These are phyloP conservation scores for Hemileia vastatrix DNA, from an alignment of 1,284 basidiomycete species.

Conservation along the genomic window DNA sequence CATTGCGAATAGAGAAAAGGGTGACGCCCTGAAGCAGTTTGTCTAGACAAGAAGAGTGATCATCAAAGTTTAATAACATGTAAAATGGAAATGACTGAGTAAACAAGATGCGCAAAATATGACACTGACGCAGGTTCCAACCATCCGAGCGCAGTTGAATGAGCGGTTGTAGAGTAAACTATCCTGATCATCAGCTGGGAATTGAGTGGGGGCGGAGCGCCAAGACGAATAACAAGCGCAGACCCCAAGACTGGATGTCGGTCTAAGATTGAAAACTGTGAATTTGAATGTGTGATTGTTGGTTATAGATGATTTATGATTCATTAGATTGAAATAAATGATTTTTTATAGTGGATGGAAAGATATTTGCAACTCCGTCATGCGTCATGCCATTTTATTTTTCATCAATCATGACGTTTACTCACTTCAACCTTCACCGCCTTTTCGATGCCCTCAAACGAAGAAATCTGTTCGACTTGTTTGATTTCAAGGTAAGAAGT, in stretches of 20 bases:
- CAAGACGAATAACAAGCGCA: constrained; percentile 10
- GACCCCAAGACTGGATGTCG: constrained; percentile 22
- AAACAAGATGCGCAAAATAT: neutral
- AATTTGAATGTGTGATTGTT: neutral
- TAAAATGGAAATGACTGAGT: neutral
- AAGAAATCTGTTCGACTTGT: constrained; percentile 25
- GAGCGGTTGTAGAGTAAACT: constrained; percentile 62
- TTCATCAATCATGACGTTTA: neutral
- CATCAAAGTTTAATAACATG: neutral
- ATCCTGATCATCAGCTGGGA: constrained; percentile 55
- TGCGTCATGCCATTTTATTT: no score
- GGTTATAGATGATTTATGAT: neutral
- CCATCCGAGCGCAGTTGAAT: constrained; percentile 86
- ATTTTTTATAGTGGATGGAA: no score
- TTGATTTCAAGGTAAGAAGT: constrained; percentile 37
- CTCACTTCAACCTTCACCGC: constrained; percentile 2
- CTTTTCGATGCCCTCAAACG: neutral
- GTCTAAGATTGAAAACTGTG: neutral
- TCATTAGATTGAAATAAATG: neutral
- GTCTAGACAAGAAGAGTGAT: constrained; percentile 49
- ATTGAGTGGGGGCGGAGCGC: constrained; percentile 37
- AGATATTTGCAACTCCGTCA: no score
- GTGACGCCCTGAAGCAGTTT: constrained; percentile 76
- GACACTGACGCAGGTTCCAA: constrained; percentile 62
- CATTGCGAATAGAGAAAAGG: constrained; percentile 91